Evolutionary conservation across 2,329 filamentous ascomycete genomes (phyloP), one percentile per base, ranked within the genome.

Genomic region (Claviceps spartinae): DNA sequence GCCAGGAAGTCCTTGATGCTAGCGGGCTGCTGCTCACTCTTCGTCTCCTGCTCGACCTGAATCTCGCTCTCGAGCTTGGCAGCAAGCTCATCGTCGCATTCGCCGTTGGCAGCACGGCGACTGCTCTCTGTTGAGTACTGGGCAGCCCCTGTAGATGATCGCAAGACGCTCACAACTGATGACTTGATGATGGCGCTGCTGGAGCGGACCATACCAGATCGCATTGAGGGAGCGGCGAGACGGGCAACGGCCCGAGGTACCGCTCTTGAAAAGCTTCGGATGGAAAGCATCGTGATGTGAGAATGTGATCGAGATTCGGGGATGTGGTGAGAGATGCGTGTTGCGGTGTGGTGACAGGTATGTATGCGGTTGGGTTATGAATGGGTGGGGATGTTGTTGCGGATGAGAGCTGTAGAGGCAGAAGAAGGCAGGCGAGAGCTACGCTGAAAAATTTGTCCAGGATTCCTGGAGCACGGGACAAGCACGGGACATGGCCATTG

Each of bases 1-100:
- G 91, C 82, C 47, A 96, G 72, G 70, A 94, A 96, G 67, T 93
- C 87, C 72, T 88, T 84, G 68, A 96, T 79, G 67, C 83, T 86
- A 57, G 82, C 77, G 42, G 88, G 85, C 58, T 86, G 71, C 58
- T 86, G 79, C 62, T 87, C 81, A 55, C 83, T 77, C 70, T 85
- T 83, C 70, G 89, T 83, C 64, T 90, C 83, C 62, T 82, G 80
- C 77, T 97, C 93, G 64, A 95, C 82, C 67, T 82, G 73, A 59
- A 94, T 76, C 74, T 95, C 90, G 64, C 81, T 83, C 58, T 87
- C 81, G 48, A 98, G 80, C 79, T 97, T 97, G 54, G 82, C 81
- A 42, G 83, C 79, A 51, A 98, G 82, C 71, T 96, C 88, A 58
- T 84, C 76, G 63, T 94, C 87, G 56, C 78, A 79, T 65, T 79